phyloP scores from a whole-genome alignment of 805 yeast species.

The Barnettozyma sucrosica region DNA sequence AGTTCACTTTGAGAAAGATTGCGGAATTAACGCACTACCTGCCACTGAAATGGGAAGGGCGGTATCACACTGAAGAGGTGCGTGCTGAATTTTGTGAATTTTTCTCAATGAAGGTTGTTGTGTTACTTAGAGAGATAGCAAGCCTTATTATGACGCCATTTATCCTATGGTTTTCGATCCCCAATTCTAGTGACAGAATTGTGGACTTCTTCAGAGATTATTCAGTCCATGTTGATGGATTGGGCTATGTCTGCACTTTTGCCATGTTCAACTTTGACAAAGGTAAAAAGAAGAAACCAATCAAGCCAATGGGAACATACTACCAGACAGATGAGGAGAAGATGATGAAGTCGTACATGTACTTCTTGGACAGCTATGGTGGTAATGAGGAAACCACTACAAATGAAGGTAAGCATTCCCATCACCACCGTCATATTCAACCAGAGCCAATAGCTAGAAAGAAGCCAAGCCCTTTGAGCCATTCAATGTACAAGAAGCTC shows the following conservation, averaged over 20 bases:
- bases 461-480: conserved; percentile 9
- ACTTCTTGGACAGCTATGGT: conserved; percentile 82
- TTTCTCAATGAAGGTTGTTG: conserved; percentile 66
- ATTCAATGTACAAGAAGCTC: conserved; percentile 5
- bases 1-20: conserved; percentile 71
- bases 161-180: conserved; percentile 78
- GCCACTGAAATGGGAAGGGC: conserved; percentile 83
- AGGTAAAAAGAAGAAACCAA: conserved; percentile 36
- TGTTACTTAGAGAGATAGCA: conserved; percentile 70
- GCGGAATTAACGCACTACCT: conserved; percentile 86
- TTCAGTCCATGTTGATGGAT: conserved; percentile 86
- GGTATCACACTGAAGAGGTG: conserved; percentile 77
- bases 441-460: neutral
- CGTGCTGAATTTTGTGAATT: conserved; percentile 75
- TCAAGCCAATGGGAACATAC: conserved; percentile 28
- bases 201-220: conserved; percentile 89
- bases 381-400: neutral
- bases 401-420: conserved; percentile 11
- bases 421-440: neutral
- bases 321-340: conserved; percentile 59
- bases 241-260: conserved; percentile 90
- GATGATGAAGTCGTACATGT: conserved; percentile 86
- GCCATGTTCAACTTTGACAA: conserved; percentile 86
- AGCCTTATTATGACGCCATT: conserved; percentile 85
- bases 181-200: conserved; percentile 65